A percentile compares a stretch with the other conserved stretches of the same genome.
Conservation (phyloP, 352 stramenopile species). For the Phytophthora ramorum region DNA sequence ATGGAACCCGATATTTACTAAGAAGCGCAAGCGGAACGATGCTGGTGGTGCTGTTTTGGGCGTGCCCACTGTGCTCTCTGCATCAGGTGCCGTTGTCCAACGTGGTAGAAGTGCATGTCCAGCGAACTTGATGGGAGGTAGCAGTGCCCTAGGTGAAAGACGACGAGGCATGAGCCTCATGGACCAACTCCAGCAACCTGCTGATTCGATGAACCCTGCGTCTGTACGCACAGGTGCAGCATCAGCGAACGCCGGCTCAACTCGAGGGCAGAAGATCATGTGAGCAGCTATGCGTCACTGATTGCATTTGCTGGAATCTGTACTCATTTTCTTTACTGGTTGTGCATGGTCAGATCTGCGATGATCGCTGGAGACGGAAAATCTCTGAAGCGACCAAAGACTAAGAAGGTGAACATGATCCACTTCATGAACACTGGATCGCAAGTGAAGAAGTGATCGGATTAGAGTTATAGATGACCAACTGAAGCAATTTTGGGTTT, state of each 20-base stretch:
- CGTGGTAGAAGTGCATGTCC: conserved; percentile 12
- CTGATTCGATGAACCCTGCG: conserved; percentile 19
- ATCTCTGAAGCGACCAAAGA: conserved; percentile 37
- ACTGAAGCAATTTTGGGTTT: neutral
- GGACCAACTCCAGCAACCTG: conserved; percentile 41
- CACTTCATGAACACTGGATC: conserved; percentile 75
- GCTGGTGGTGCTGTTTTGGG: conserved; percentile 35
- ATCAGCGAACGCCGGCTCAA: conserved; percentile 24
- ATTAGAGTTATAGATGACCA: no score
- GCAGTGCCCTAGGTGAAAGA: conserved; percentile 8
- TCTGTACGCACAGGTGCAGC: conserved; percentile 1
- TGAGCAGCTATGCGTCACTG: conserved; percentile 27
- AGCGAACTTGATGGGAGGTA: neutral
- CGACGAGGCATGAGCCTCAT: conserved; percentile 37
- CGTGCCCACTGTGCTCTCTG: conserved; percentile 59
- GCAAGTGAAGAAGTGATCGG: conserved; percentile 31
- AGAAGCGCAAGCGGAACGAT: conserved; percentile 68
- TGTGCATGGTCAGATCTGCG: conserved; percentile 36
- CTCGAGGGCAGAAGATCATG: conserved; percentile 65
- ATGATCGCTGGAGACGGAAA: conserved; percentile 36
- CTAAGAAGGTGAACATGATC: conserved; percentile 84
- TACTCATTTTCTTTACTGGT: conserved; percentile 4
- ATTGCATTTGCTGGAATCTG: conserved; percentile 4
- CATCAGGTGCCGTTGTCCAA: conserved; percentile 56
- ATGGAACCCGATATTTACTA: conserved; percentile 45